A percentile compares a stretch with the other conserved stretches of the same genome.
phyloP scores from a whole-genome alignment of 352 stramenopile genomes.

The Phytopythium mirpurense region DNA sequence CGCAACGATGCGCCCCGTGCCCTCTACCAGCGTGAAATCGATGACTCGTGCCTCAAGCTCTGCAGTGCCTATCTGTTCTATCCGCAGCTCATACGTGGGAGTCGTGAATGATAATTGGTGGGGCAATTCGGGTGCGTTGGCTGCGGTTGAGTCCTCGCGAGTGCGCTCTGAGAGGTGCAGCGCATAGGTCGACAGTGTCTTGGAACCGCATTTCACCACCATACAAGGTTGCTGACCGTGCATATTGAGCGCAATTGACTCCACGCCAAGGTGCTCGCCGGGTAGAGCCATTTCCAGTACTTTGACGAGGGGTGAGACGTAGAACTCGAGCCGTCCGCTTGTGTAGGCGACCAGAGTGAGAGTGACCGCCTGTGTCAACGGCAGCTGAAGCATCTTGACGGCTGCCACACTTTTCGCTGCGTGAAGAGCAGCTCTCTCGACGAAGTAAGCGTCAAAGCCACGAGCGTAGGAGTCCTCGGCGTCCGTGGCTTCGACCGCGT shows the following conservation, averaged over 20 bases:
- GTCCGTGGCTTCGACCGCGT: slow-evolving; percentile 8
- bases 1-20: slow-evolving; percentile 17
- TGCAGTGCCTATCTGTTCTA: background rate
- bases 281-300: slow-evolving; percentile 15
- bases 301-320: slow-evolving; percentile 16
- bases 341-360: slow-evolving; percentile 28
- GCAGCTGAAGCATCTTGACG: slow-evolving; percentile 41
- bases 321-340: slow-evolving; percentile 25
- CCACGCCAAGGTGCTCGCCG: slow-evolving; percentile 1
- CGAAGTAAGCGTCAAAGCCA: slow-evolving; percentile 39
- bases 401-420: slow-evolving; percentile 18
- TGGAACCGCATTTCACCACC: background rate
- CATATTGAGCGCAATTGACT: slow-evolving; percentile 12
- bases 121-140: background rate
- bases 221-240: slow-evolving; percentile 6
- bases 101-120: background rate
- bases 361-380: slow-evolving; percentile 14
- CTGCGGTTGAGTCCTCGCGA: background rate
- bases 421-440: slow-evolving; percentile 18
- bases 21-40: slow-evolving; percentile 12
- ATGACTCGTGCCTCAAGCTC: background rate
- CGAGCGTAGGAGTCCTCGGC: background rate
- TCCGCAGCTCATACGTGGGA: background rate
- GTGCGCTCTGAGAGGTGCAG: background rate
- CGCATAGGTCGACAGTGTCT: background rate